Evolutionary conservation across 768 basidiomycete genomes (phyloP), one percentile per base, ranked within the genome.

Genomic region (Auricularia sp.): DNA sequence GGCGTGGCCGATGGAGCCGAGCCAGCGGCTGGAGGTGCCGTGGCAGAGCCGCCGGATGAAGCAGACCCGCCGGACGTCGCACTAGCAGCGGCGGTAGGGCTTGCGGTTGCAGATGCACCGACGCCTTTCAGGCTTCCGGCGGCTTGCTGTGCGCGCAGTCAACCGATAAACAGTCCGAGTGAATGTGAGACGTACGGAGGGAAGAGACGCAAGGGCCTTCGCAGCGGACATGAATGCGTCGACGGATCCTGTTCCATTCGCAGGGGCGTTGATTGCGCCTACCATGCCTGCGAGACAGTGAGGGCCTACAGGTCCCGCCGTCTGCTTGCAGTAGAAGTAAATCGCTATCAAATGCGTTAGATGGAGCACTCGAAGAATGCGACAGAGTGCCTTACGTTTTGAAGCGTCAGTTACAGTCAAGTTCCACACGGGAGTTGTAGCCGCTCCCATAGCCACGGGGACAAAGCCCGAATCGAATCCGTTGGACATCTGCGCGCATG

Each of bases 401-500:
- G 72, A 63, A 65, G 74, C 78, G 66, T 84, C 69, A 0, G 80
- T 80, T 66, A 86, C 76, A 2, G 83, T 86, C 60, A 84, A 62
- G 66, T 83, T 81, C 75, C 77, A 86, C 59, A 72, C 70, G 0
- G 81, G 81, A 21, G 72, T 62, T 0, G 67, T 44, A 21, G 65
- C 66, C 4, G 72, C 70, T 7, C 63, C 66, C 11, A 53, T n/a
- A 35, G 79, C 76, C 43, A 83, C 72, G 61, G 68, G 72, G 56
- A 85, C 74, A 75, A 75, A 83, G 23, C 83, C 83, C n/a, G 84
- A 84, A 73, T 83, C 81, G 63, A 84, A 85, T 11, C 84, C 84
- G 18, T 76, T 75, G 0, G 67, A 36, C 54, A 77, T 10, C 10
- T 79, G 80, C 64, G 76, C 70, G 67, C 83, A 85, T 1, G 83